Evolutionary conservation across 1,284 basidiomycete genomes (phyloP), one percentile per base, ranked within the genome.

Genomic region (Coriolopsis trogii): DNA sequence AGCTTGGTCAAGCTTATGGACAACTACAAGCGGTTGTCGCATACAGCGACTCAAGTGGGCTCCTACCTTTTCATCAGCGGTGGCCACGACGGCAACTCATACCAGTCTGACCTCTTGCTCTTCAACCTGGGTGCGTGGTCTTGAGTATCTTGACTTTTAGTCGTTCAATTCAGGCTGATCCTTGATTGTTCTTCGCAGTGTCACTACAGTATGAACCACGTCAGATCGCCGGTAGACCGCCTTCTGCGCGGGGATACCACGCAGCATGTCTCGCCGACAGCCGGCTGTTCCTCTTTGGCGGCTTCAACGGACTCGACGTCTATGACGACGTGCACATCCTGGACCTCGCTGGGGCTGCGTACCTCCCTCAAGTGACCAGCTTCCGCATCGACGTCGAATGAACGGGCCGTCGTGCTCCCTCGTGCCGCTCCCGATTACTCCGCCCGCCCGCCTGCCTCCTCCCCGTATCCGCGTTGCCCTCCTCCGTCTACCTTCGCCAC

Each of bases 1-100:
- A 87, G 77, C 18, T 73, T 80, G 39, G 75, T 91, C 20, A 77
- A 81, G 57, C 70, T 78, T 30, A 71, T 75, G 37, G 78, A 78
- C 36, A 69, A 75, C 21, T 81, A 91, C 65, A 83, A 87, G 53
- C 83, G 93, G 9, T 76, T 96, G 29, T 91, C 92, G 24, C 94
- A 97, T 63, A 90, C 89, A 4, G 81, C 93, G 3, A 94, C 93
- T 0, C 92, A 92, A 66, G 90, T 97, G 15, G 95, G 95, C n/a
- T 93, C 91, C 1, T 95, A 93, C 64, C 81, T 97, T 0, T 95
- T 95, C 71, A 81, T 96, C 50, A 79, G 89, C 51, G 95, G 93
- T 3, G 94, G 95, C 0, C 93, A 96, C 70, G 89, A 95, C 61
- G 89, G 89, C 8, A 73, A 76, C 18, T 75, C 84, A 38, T 97